phyloP scores from a whole-genome alignment of 192 early-diverging fungal species.

The Umbelopsis sp. region DNA sequence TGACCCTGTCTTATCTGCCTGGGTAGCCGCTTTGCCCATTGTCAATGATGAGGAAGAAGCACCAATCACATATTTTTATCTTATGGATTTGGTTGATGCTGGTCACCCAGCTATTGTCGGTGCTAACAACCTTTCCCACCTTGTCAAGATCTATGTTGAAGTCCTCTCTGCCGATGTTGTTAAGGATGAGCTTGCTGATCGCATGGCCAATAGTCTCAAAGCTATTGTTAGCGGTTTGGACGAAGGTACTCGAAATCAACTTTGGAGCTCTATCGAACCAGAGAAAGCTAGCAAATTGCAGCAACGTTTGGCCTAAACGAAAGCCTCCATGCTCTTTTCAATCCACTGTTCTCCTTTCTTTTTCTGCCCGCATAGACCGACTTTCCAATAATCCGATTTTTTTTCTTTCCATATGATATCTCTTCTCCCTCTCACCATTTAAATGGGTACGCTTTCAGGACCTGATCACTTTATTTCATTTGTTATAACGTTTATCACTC shows the following conservation, averaged over 20 bases:
- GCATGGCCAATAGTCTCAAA: constrained; percentile 59
- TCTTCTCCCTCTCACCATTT: background rate
- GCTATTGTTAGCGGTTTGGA: constrained; percentile 47
- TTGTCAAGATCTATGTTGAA: constrained; percentile 65
- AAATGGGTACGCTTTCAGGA: background rate
- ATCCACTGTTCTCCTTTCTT: background rate
- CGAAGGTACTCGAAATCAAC: constrained; percentile 45
- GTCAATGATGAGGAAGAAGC: constrained; percentile 89
- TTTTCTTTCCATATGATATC: constrained; percentile 4
- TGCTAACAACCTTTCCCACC: constrained; percentile 56
- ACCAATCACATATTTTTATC: constrained; percentile 71
- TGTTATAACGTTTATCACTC: background rate
- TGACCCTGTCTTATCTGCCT: constrained; percentile 62
- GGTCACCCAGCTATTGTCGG: constrained; percentile 66
- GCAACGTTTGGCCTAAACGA: constrained; percentile 2
- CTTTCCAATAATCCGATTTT: constrained; percentile 9
- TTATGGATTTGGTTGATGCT: constrained; percentile 70
- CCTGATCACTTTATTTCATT: background rate
- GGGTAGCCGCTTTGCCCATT: constrained; percentile 84
- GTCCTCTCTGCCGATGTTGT: constrained; percentile 58
- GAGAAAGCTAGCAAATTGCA: constrained; percentile 55
- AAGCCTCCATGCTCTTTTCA: background rate
- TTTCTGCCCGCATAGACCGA: constrained; percentile 15
- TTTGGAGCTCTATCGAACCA: constrained; percentile 59
- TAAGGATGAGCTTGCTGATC: constrained; percentile 39